These are phyloP conservation scores for Gillenia trifoliata DNA, from an alignment of 306 rosid genomes.

Conservation along the genomic window DNA sequence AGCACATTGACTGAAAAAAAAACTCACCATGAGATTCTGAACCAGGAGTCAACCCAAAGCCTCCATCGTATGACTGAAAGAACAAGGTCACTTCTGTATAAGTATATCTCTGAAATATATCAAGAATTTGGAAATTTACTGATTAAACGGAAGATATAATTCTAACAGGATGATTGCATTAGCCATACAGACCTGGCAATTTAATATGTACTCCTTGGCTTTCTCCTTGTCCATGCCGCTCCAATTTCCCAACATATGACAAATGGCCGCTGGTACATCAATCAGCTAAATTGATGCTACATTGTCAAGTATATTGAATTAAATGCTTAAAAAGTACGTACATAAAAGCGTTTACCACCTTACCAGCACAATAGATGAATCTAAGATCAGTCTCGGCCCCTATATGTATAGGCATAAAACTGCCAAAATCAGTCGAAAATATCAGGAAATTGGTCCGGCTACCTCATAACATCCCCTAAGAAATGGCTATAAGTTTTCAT, in stretches of 20 bases:
- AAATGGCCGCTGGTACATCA: constrained; percentile 67
- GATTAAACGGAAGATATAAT: constrained; percentile 9
- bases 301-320: constrained; percentile 12
- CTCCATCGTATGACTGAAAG: constrained; percentile 93
- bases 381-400: constrained; percentile 94
- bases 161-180: constrained; percentile 3
- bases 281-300: constrained; percentile 21
- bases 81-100: constrained; percentile 12
- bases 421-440: constrained; percentile 28
- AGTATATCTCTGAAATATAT: background rate
- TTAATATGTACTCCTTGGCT: constrained; percentile 69
- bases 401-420: constrained; percentile 77
- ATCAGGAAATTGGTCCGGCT: constrained; percentile 1
- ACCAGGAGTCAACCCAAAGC: constrained; percentile 91
- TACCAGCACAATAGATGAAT: constrained; percentile 91
- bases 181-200: constrained; percentile 71
- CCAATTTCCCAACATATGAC: constrained; percentile 82
- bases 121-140: background rate
- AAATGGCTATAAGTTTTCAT: background rate
- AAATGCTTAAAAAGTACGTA: background rate
- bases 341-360: constrained; percentile 15
- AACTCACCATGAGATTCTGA: constrained; percentile 97
- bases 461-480: constrained; percentile 2
- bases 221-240: constrained; percentile 93
- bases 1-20: background rate